Conservation (phyloP, 106 monocot genomes). For the Apostasia shenzhenica region DNA sequence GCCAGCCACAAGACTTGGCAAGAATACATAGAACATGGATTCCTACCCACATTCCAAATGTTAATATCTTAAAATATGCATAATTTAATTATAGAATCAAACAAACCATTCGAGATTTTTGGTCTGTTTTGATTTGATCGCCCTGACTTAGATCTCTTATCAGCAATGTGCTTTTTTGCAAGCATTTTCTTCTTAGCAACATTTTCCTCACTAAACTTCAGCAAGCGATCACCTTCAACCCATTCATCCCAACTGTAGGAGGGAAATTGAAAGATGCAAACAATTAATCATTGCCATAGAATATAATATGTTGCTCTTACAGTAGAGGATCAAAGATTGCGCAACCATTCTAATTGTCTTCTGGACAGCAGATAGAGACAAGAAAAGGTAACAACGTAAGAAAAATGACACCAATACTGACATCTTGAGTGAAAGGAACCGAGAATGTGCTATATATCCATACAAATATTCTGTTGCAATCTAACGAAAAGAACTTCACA, state of each 20-base stretch:
- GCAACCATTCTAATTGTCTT: background rate
- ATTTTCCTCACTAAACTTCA: conserved; percentile 77
- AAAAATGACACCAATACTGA: background rate
- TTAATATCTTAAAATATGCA: no score
- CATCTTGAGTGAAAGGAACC: background rate
- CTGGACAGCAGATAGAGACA: background rate
- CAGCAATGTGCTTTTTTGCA: conserved; percentile 40
- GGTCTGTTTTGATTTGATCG: conserved; percentile 66
- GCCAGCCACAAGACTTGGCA: background rate
- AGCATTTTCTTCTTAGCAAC: conserved; percentile 54
- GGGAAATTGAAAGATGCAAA: conserved; percentile 12
- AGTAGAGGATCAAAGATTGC: background rate
- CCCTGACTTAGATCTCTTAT: conserved; percentile 59
- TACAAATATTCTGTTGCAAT: background rate
- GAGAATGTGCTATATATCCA: background rate
- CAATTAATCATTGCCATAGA: background rate
- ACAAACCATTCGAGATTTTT: conserved; percentile 60
- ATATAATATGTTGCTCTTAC: background rate
- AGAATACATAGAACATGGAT: no score
- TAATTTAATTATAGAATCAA: conserved; percentile 3
- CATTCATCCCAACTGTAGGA: conserved; percentile 95
- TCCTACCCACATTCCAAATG: no score
- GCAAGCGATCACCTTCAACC: conserved; percentile 64
- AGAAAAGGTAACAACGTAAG: background rate
- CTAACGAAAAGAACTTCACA: background rate